Percentiles rank a stretch among this genome's conserved stretches.
Evolutionary conservation across 2,329 filamentous ascomycete species (phyloP).

Genomic region (Elsinoe batatas): DNA sequence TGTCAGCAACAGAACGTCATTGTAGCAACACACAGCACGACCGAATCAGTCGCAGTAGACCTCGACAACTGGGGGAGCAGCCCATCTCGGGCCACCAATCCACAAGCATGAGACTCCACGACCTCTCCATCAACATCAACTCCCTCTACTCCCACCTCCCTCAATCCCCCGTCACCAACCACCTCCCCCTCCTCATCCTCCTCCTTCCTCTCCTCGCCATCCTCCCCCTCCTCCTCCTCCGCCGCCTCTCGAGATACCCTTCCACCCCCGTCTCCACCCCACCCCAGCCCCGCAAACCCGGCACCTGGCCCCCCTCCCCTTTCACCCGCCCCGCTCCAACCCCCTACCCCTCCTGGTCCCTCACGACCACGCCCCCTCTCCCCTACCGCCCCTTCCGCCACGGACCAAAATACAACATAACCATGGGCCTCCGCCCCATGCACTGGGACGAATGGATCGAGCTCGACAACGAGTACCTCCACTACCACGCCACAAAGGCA

Average conservation of each 20-base stretch:
- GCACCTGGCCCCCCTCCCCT: conserved; percentile 45
- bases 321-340: conserved; percentile 52
- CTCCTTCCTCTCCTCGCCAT: not conserved
- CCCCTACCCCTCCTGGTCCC: conserved; percentile 59
- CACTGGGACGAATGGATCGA: conserved; percentile 71
- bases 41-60: too few species aligned
- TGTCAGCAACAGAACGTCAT: too few species aligned
- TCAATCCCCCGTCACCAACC: not conserved
- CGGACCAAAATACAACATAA: conserved; percentile 66
- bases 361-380: conserved; percentile 59
- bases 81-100: too few species aligned
- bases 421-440: conserved; percentile 65
- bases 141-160: not conserved
- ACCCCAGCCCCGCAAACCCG: not conserved
- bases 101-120: too few species aligned
- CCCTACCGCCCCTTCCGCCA: conserved; percentile 71
- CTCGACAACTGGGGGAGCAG: too few species aligned
- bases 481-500: conserved; percentile 63
- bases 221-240: not conserved
- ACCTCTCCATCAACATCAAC: not conserved
- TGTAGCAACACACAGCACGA: too few species aligned
- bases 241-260: not conserved
- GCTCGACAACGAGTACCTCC: conserved; percentile 67
- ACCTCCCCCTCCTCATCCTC: not conserved
- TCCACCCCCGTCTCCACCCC: not conserved